Evolutionary conservation across 495 filamentous ascomycete genomes (phyloP).

Genomic region (Podospora comata): DNA sequence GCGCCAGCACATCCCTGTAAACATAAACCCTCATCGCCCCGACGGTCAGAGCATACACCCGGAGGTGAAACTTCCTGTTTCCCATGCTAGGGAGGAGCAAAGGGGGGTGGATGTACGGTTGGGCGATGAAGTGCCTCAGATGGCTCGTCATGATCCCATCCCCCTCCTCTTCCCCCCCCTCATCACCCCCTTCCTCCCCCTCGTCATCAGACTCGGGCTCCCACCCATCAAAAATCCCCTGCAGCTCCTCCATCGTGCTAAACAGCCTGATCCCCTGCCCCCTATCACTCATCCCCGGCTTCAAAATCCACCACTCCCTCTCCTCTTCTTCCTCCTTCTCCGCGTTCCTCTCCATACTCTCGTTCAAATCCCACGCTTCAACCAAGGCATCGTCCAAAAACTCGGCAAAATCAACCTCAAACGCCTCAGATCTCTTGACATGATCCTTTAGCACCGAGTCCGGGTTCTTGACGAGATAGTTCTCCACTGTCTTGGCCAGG

Average conservation of each 20-base stretch:
- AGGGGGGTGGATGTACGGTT: conserved; percentile 92
- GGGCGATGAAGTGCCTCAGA: conserved; percentile 90
- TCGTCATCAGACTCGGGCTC: conserved; percentile 62
- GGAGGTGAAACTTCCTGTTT: conserved; percentile 89
- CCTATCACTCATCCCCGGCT: conserved; percentile 94
- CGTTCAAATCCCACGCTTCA: conserved; percentile 82
- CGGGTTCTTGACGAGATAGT: conserved; percentile 80
- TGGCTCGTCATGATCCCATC: conserved; percentile 74
- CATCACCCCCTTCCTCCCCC: conserved; percentile 42
- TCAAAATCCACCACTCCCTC: conserved; percentile 94
- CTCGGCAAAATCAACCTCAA: conserved; percentile 95
- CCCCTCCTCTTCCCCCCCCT: background rate
- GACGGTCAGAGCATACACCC: conserved; percentile 80
- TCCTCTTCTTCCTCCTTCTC: conserved; percentile 1
- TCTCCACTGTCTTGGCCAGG: conserved; percentile 70
- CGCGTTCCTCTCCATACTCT: conserved; percentile 65
- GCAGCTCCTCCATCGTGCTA: conserved; percentile 72
- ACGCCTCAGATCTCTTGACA: conserved; percentile 70
- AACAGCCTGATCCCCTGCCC: conserved; percentile 92
- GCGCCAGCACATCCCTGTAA: conserved; percentile 83
- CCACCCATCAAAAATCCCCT: conserved; percentile 85
- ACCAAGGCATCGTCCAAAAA: conserved; percentile 90
- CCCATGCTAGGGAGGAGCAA: conserved; percentile 63
- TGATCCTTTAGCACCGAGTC: conserved; percentile 61
- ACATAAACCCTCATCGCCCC: conserved; percentile 80